Conservation (phyloP, 2,329 filamentous ascomycete species). For the Herpotrichia juniperi region DNA sequence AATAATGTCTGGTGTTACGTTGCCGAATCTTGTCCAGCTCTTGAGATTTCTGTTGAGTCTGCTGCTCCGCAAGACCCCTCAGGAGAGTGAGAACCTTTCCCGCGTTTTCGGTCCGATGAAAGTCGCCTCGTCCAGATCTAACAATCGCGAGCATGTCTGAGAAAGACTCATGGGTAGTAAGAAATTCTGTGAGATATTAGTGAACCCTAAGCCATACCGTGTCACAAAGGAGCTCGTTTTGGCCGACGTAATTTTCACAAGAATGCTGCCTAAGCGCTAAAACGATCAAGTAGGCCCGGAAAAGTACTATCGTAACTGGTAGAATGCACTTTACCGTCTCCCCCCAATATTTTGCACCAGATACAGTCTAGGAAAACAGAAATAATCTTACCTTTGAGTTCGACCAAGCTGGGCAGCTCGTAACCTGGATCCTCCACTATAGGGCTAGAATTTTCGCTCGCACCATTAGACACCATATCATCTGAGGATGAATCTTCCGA, state of each 20-base stretch:
- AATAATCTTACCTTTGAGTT: constrained; percentile 24
- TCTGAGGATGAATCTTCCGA: too few species aligned
- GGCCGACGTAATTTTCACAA: too few species aligned
- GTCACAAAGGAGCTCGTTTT: too few species aligned
- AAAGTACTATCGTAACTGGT: too few species aligned
- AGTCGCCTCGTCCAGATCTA: constrained; percentile 5
- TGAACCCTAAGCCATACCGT: too few species aligned
- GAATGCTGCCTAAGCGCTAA: too few species aligned
- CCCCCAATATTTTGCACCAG: too few species aligned
- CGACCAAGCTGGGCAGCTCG: constrained; percentile 19
- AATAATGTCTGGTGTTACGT: background rate
- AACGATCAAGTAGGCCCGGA: too few species aligned
- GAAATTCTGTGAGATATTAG: constrained; percentile 4
- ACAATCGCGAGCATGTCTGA: constrained; percentile 35
- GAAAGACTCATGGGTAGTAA: constrained; percentile 30
- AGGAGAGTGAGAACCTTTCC: constrained; percentile 22
- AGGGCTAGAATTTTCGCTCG: constrained; percentile 9
- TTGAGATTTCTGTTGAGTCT: constrained; percentile 5
- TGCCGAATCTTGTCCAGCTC: constrained; percentile 2
- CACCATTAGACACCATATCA: constrained; percentile 3
- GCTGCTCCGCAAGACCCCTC: constrained; percentile 14
- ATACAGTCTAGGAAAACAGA: background rate
- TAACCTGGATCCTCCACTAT: constrained; percentile 8
- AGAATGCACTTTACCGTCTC: too few species aligned
- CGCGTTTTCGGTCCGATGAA: constrained; percentile 13